Evolutionary conservation across 352 stramenopile species (phyloP), one percentile per base, ranked within the genome.

Genomic region (Phytopythium boreale): DNA sequence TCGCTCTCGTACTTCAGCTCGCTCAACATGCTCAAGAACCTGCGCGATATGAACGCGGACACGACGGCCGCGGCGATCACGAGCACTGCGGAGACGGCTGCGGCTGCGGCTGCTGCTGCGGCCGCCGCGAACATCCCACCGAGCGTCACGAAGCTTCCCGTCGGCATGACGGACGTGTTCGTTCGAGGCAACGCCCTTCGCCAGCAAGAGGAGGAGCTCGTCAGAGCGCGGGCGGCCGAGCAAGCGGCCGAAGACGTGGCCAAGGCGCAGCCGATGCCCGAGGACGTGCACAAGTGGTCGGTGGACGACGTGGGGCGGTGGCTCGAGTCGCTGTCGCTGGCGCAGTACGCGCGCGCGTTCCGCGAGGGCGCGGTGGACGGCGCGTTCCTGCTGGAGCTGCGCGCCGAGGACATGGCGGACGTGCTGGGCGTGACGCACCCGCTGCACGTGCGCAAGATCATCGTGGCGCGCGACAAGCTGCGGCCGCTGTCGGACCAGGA

Each of bases 1-100:
- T 97, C 88, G 11, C 82, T 97, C 11, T 97, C 80, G 57, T 98
- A 98, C 74, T 98, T 98, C 68, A 97, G 88, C 68, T 97, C 89
- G 36, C 75, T 98, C 50, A 98, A 96, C 62, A 98, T 98, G 94
- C 85, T 98, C 69, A 95, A 97, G 79, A 92, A 89, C 56, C 63
- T 98, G 59, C 84, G 93, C 19, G 90, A 98, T 56, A 98, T 98
- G 69, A 98, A 98, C 66, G 81, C 90, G 22, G 93, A 98, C 67
- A 98, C 90, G 49, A 98, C 92, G 0, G 81, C 85, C 0, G 77
- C 88, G 0, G 93, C 93, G 3, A 87, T 98, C 56, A 84, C 87
- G 1, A 88, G 78, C 22, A 97, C 90, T 12, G 92, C 91, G 0
- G 90, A 98, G 76, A 96, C 88, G 0, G 90, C 92, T 0, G 89